phyloP scores from a whole-genome alignment of 2,329 filamentous ascomycete species.

The Emergomyces orientalis region DNA sequence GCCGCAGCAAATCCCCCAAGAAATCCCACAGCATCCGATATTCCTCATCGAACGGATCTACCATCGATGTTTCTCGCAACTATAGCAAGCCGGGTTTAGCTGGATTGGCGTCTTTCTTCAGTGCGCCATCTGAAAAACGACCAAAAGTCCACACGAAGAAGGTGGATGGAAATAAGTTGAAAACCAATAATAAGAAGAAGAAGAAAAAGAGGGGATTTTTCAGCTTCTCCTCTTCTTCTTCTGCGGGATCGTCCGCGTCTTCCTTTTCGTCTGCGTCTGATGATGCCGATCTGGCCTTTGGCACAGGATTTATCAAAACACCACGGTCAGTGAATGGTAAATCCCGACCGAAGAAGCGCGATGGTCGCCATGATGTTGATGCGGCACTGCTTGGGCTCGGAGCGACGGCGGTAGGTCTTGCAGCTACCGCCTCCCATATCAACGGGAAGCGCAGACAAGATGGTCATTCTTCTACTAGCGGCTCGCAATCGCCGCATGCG shows the following conservation, averaged over 20 bases:
- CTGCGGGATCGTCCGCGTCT: constrained; percentile 32
- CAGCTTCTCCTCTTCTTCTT: constrained; percentile 34
- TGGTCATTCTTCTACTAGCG: constrained; percentile 23
- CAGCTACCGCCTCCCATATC: constrained; percentile 29
- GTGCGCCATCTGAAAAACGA: constrained; percentile 48
- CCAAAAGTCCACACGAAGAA: constrained; percentile 28
- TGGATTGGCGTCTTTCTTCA: constrained; percentile 56
- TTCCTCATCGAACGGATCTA: constrained; percentile 48
- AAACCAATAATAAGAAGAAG: constrained; percentile 28
- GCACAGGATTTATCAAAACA: constrained; percentile 43
- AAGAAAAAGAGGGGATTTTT: constrained; percentile 42
- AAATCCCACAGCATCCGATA: constrained; percentile 23
- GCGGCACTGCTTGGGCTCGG: constrained; percentile 42
- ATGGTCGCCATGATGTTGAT: constrained; percentile 31
- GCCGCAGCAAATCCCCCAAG: constrained; percentile 30
- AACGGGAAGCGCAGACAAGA: constrained; percentile 29
- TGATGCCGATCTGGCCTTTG: constrained; percentile 60
- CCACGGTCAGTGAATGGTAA: constrained; percentile 26
- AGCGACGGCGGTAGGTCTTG: constrained; percentile 40
- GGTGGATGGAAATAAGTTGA: constrained; percentile 33
- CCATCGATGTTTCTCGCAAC: constrained; percentile 56
- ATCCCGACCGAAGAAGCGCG: constrained; percentile 21
- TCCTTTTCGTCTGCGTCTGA: constrained; percentile 38
- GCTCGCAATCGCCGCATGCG: constrained; percentile 21
- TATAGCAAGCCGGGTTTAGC: constrained; percentile 42